Base-by-base conservation (phyloP, 805 yeast genomes). In the Cyberlindnera maritima region DNA sequence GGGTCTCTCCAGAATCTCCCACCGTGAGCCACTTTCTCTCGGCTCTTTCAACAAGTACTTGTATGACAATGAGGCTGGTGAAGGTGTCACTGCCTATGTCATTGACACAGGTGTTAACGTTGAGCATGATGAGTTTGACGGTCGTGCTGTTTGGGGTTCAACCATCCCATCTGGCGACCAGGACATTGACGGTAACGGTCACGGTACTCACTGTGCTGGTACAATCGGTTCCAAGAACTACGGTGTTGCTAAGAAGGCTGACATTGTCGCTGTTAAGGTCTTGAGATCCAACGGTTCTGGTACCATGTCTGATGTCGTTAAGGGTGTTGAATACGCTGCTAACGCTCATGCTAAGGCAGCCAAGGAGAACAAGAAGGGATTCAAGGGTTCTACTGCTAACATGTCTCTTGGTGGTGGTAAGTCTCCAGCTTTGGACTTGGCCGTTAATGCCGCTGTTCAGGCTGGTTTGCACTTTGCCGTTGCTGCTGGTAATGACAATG, bases 191-290 rank as follows among this genome's bases (percentile, higher is more conserved):
- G 94, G 89, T 44, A 86, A 88, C 60, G 97, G 97, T 43, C 97
- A 90, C 68, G 97, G 97, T 61, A 88, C 96, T 39, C 97, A 90
- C 63, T 88, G 95, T 71, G 96, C 97, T n/a, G 97, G 96, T 69
- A 89, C 95, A 31, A 88, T 91, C 59, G 96, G 84, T 42, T 85
- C 94, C 19, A 73, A 74, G 50, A 71, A 79, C 43, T 88, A 83
- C 55, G 96, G 96, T 70, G 88, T 88, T 46, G 91, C 96, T 47
- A 88, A 89, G 68, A 73, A 79, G 43, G 94, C 91, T 10, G 74
- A 81, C 18, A 66, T 88, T 46, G 89, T 85, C 58, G 95, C 95
- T 26, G 87, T 88, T 50, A 88, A 88, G 65, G 96, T 88, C 10
- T 75, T 88, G 66, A 80, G 84, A 68, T 81, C 88, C 26, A 82